Evolutionary conservation across 805 yeast genomes (phyloP).

Genomic region (Suhomyces canberraensis): DNA sequence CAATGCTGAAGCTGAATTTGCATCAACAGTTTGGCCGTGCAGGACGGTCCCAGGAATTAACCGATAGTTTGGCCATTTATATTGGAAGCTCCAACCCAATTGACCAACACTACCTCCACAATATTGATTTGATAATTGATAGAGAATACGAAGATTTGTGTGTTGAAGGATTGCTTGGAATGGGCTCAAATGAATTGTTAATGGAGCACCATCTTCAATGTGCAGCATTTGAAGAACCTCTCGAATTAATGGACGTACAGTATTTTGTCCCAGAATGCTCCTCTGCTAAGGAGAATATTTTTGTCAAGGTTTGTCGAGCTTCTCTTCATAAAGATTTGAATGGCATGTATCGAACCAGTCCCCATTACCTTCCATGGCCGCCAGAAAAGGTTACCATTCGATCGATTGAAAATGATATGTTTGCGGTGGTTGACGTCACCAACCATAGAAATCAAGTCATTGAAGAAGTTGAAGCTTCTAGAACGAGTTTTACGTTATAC

Average conservation of each 20-base stretch:
- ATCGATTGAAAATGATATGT: slow-evolving; percentile 76
- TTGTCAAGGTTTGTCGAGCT: slow-evolving; percentile 32
- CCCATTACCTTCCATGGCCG: slow-evolving; percentile 77
- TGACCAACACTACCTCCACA: slow-evolving; percentile 76
- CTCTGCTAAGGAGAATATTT: slow-evolving; percentile 13
- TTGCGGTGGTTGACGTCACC: slow-evolving; percentile 88
- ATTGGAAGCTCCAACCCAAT: slow-evolving; percentile 83
- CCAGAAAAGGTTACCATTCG: slow-evolving; percentile 71
- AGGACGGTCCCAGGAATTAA: slow-evolving; percentile 68
- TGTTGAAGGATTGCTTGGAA: slow-evolving; percentile 33
- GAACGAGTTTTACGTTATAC: slow-evolving; percentile 87
- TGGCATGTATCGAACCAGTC: slow-evolving; percentile 31
- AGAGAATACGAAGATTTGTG: slow-evolving; percentile 40
- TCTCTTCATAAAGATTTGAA: slow-evolving; percentile 33
- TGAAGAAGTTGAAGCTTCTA: slow-evolving; percentile 83
- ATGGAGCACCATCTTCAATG: slow-evolving; percentile 87
- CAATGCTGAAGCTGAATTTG: slow-evolving; percentile 78
- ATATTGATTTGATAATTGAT: slow-evolving; percentile 58
- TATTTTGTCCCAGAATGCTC: slow-evolving; percentile 50
- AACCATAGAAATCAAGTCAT: slow-evolving; percentile 71
- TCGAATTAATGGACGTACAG: slow-evolving; percentile 49
- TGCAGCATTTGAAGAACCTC: slow-evolving; percentile 85
- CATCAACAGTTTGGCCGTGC: slow-evolving; percentile 98
- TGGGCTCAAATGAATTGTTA: slow-evolving; percentile 39
- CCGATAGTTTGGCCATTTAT: slow-evolving; percentile 80